Base-by-base conservation (phyloP, 306 rosid genomes). In the Urtica urens region DNA sequence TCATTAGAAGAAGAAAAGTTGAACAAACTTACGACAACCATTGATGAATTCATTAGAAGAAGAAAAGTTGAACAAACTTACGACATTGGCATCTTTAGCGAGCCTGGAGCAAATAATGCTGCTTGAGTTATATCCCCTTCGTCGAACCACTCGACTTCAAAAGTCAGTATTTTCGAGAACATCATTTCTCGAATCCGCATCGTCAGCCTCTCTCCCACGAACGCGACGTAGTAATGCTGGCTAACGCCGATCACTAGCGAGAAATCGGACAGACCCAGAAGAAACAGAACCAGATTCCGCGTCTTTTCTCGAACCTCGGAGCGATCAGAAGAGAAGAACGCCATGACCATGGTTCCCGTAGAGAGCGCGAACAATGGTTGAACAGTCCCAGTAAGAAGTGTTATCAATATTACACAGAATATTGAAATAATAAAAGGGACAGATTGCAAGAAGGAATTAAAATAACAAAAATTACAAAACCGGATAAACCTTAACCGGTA, bases 101-200 rank as follows among this genome's bases (percentile, higher is more conserved):
- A 78, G 67, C 30, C 64, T 63, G 7, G 80, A 70, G 48, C 75
- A 78, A 60, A 78, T 5, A 38, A 73, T 62, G 46, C 70, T 71
- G 10, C 47, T 78, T 5, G 80, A 73, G 10, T 78, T 78, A n/a
- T n/a, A 3, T 53, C 43, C 1, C 53, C 67, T 10, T 38, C 55
- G 41, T 77, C 84, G 8, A 59, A 78, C 84, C 84, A 78, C 0
- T 57, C 72, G 16, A 73, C 64, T 60, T 78, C 84, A 33, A 78
- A 78, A 14, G 65, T 73, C 33, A 78, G 72, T 27, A 73, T 73
- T 34, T 70, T 73, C 0, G 67, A 46, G 10, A 73, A 58, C 80
- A 73, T 43, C 15, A 27, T 63, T 30, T 66, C 75, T 31, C 77
- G 71, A 8, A 78, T 53, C 12, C 80, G 62, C 42, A 66, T 73